Base-by-base conservation (phyloP, 768 basidiomycete genomes). In the Glaciozyma martinii region DNA sequence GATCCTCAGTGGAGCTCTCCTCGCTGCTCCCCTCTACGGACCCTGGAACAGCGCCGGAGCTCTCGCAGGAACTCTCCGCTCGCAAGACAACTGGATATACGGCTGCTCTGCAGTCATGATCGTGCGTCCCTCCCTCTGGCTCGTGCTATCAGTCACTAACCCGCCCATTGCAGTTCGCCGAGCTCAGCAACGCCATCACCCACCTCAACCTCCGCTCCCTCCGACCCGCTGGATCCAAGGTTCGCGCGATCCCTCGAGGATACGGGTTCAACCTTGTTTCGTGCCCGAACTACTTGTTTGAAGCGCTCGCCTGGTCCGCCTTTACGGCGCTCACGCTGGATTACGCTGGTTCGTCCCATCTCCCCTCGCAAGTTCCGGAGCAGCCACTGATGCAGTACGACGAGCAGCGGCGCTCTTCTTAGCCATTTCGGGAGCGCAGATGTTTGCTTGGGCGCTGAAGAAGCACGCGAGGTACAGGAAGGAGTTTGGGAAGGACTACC, bases 231-330 rank as follows among this genome's bases (percentile, higher is more conserved):
- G 90, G 89, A 21, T 65, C 74, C 19, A 85, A 83, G 64, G 83
- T 81, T 61, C 86, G 94, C 56, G 86, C 82, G n/a, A 86, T 95
- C 71, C 95, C 95, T 0, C 78, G 80, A n/a, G 94, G 95, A 30
- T 94, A 91, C 70, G 93, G 92, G 9, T 99, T 97, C 78, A 80
- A 84, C 60, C 77, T 83, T n/a, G 82, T 93, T 47, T 87, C 89
- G 9, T 88, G 83, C 79, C 90, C 94, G 21, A 97, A 99, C 77
- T 99, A 99, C 78, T 85, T 89, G 75, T 97, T 93, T 73, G 95
- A 99, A 78, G 81, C 79, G 12, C 65, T 94, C 30, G 86, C 79
- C 0, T 95, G 94, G 89, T 73, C 80, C 6, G 79, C 81, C 21
- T 80, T 95, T 57, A 81, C 81, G 29, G 79, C 80, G 27, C 85